Conservation (phyloP, 1,284 basidiomycete species). For the Meripilus lineatus region DNA sequence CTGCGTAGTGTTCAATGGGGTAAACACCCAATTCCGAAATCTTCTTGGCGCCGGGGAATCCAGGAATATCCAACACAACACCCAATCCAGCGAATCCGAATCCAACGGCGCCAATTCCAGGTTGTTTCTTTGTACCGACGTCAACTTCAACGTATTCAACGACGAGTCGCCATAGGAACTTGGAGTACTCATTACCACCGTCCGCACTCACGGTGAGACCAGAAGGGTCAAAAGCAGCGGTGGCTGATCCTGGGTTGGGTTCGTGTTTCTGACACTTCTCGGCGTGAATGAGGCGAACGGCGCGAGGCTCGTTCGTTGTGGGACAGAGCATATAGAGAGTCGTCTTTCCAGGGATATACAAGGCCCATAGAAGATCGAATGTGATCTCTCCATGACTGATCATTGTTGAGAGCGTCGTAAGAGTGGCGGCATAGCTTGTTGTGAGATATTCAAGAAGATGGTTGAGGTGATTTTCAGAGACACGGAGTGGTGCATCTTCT, state of each 20-base stretch:
- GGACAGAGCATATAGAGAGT: constrained; percentile 47
- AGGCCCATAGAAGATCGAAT: constrained; percentile 51
- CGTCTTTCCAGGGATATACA: constrained; percentile 47
- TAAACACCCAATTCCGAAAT: constrained; percentile 47
- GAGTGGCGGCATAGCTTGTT: constrained; percentile 41
- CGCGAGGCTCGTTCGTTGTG: constrained; percentile 46
- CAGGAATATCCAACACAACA: constrained; percentile 34
- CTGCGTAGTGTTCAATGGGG: constrained; percentile 47
- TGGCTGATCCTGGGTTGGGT: constrained; percentile 11
- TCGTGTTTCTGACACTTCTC: constrained; percentile 28
- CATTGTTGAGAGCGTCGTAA: constrained; percentile 42
- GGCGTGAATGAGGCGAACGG: constrained; percentile 40
- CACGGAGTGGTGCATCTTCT: constrained; percentile 30
- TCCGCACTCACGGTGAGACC: constrained; percentile 18
- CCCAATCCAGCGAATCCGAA: constrained; percentile 37
- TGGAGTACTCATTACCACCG: constrained; percentile 16
- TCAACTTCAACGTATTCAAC: constrained; percentile 29
- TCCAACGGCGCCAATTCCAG: constrained; percentile 7
- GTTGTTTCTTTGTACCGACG: constrained; percentile 16
- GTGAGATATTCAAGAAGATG: constrained; percentile 45
- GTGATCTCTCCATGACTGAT: constrained; percentile 51
- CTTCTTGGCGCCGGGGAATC: constrained; percentile 40
- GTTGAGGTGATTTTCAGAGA: constrained; percentile 35
- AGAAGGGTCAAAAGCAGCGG: constrained; percentile 21
- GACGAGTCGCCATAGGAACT: constrained; percentile 25